These are phyloP conservation scores for Chlamydomonas schloesseri DNA, from an alignment of 139 green algal genomes.

Conservation along the genomic window DNA sequence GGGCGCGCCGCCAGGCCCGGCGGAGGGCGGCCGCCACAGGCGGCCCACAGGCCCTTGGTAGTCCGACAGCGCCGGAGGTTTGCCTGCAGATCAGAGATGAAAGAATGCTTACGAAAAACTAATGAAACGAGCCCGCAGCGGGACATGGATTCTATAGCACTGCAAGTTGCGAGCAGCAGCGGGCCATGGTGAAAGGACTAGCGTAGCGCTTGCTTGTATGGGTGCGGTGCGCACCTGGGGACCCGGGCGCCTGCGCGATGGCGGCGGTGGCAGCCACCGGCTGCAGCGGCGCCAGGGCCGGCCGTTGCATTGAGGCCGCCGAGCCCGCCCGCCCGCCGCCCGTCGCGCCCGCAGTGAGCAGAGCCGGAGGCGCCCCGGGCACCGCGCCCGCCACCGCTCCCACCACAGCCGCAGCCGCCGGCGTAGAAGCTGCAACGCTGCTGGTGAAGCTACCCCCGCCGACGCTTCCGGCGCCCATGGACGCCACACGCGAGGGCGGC, in stretches of 20 bases:
- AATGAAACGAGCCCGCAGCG: too few species aligned
- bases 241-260: not conserved
- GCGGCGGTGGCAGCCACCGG: not conserved
- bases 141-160: too few species aligned
- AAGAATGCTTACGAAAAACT: too few species aligned
- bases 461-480: not conserved
- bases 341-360: too few species aligned
- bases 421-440: not conserved
- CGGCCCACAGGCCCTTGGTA: not conserved
- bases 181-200: not conserved
- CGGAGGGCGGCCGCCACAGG: constrained; percentile 10
- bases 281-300: constrained; percentile 17
- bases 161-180: too few species aligned
- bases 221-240: not conserved
- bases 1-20: too few species aligned
- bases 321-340: too few species aligned
- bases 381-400: too few species aligned
- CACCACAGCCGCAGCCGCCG: not conserved
- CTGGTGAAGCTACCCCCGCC: not conserved
- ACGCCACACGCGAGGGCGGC: not conserved
- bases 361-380: too few species aligned
- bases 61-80: constrained; percentile 8
- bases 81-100: too few species aligned
- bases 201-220: not conserved
- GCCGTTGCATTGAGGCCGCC: not conserved